Evolutionary conservation across 2,329 filamentous ascomycete species (phyloP), one percentile per base, ranked within the genome.

Genomic region (Exophiala viscosa): DNA sequence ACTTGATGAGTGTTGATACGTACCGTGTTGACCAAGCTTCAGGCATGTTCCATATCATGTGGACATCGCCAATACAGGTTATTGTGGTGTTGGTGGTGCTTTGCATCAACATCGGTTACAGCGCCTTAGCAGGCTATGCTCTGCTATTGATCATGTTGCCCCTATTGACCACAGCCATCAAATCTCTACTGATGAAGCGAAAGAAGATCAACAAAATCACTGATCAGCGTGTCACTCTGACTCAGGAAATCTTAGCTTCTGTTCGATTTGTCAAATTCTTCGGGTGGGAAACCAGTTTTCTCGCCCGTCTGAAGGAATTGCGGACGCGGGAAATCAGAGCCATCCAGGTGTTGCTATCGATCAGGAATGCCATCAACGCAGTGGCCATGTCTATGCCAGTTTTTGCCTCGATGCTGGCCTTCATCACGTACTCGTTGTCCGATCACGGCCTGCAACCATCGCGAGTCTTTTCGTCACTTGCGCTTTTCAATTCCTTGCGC

Each of bases 201-300:
- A 83, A 82, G 62, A 76, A 70, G 28, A 96, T 97, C 75, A 97
- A 96, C 77, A 91, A 90, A 65, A 82, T 96, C 55, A 97, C 92
- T 1, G 92, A 97, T 67, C 88, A 95, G 71, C 83, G 92, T 58
- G 91, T 97, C 6, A 87, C 87, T 47, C 75, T 97, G 32, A 96
- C 90, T 0, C 91, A 96, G 66, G 92, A 97, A 67, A 95, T 97
- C 46, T 66, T 97, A 11, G 86, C 90, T 61, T 88, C 90, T 0
- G 91, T 96, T 18, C 83, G 91, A 20, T 96, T 97, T 65, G 92
- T 97, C 71, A 97, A 97, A 69, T 96, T 84, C 69, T 97, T 96
- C 66, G 91, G 90, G 6, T 97, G 92, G 92, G 92, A 97, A 67
- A 86, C 81, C 52, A 87, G 88, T 32, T 96, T 97, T 65, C 74